Evolutionary conservation across 169 alveolate species (phyloP).

Genomic region (Plasmodium fragile): DNA sequence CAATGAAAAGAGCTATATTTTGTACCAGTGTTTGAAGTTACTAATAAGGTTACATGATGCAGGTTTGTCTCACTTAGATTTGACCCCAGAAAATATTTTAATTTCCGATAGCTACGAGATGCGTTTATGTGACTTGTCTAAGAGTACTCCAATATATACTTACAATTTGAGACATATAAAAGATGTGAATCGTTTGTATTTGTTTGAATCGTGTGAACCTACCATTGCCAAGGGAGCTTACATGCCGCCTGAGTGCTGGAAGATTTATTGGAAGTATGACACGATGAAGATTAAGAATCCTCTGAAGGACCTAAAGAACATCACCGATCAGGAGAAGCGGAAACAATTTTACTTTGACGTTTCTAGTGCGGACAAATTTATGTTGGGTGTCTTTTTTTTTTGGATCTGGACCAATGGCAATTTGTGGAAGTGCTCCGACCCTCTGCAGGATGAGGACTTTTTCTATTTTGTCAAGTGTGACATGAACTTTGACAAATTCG

Average conservation of each 20-base stretch:
- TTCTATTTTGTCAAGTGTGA: slow-evolving; percentile 70
- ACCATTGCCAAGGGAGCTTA: slow-evolving; percentile 89
- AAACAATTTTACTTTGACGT: slow-evolving; percentile 84
- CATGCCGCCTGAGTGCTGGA: slow-evolving; percentile 91
- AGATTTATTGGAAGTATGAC: slow-evolving; percentile 78
- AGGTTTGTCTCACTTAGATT: slow-evolving; percentile 87
- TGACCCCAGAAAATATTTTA: slow-evolving; percentile 88
- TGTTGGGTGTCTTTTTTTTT: slow-evolving; percentile 80
- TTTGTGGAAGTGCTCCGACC: slow-evolving; percentile 86
- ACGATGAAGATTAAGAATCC: slow-evolving; percentile 71
- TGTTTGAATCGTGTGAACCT: slow-evolving; percentile 87
- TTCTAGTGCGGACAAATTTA: slow-evolving; percentile 82
- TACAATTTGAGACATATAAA: slow-evolving; percentile 80
- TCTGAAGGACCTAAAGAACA: slow-evolving; percentile 10
- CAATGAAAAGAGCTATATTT: slow-evolving; percentile 80
- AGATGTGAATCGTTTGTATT: slow-evolving; percentile 75
- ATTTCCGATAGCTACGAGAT: slow-evolving; percentile 80
- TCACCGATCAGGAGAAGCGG: slow-evolving; percentile 72
- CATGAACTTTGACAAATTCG: slow-evolving; percentile 67
- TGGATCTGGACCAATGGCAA: slow-evolving; percentile 89
- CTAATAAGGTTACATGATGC: slow-evolving; percentile 81
- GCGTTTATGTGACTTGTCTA: slow-evolving; percentile 86
- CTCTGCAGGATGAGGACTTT: slow-evolving; percentile 82
- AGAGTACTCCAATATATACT: slow-evolving; percentile 84
- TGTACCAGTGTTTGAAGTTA: slow-evolving; percentile 76